A percentile compares a stretch with the other conserved stretches of the same genome.
phyloP scores from a whole-genome alignment of 164 flowering plant species.

The Dillenia suffruticosa region DNA sequence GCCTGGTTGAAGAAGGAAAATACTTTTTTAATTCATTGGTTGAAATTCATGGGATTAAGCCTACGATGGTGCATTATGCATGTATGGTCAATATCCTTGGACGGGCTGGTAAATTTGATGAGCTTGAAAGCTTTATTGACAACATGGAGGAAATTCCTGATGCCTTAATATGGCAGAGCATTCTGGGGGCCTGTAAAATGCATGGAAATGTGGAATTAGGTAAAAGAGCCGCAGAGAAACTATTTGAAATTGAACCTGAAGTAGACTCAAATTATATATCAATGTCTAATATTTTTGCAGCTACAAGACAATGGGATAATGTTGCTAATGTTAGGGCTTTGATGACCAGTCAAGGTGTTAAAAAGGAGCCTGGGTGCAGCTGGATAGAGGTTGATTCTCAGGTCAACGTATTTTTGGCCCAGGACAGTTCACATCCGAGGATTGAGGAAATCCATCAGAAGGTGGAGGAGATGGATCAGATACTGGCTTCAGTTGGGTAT shows the following conservation, averaged over 20 bases:
- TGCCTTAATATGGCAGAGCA: constrained; percentile 47
- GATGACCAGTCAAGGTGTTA: constrained; percentile 43
- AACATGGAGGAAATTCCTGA: constrained; percentile 29
- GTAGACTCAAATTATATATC: constrained; percentile 44
- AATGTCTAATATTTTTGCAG: constrained; percentile 53
- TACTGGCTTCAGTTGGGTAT: constrained; percentile 36
- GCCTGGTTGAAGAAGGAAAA: constrained; percentile 42
- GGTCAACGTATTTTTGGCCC: constrained; percentile 46
- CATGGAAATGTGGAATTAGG: constrained; percentile 49
- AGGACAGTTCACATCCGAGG: constrained; percentile 47
- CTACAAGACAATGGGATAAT: constrained; percentile 52
- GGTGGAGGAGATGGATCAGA: constrained; percentile 33
- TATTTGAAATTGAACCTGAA: constrained; percentile 39
- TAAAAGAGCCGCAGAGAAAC: constrained; percentile 44
- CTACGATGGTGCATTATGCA: constrained; percentile 49
- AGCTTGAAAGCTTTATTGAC: constrained; percentile 36
- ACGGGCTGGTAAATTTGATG: constrained; percentile 44
- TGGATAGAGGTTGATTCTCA: constrained; percentile 52
- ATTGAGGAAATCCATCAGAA: constrained; percentile 33
- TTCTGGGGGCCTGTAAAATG: constrained; percentile 48
- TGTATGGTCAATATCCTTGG: constrained; percentile 63
- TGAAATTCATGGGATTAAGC: constrained; percentile 29
- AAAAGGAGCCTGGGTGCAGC: constrained; percentile 64
- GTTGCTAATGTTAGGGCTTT: constrained; percentile 32
- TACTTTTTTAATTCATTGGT: constrained; percentile 34